Percentiles rank a stretch among this genome's conserved stretches.
These are phyloP conservation scores for Pugionium cornutum DNA, from an alignment of 345 rosid species.

Conservation along the genomic window DNA sequence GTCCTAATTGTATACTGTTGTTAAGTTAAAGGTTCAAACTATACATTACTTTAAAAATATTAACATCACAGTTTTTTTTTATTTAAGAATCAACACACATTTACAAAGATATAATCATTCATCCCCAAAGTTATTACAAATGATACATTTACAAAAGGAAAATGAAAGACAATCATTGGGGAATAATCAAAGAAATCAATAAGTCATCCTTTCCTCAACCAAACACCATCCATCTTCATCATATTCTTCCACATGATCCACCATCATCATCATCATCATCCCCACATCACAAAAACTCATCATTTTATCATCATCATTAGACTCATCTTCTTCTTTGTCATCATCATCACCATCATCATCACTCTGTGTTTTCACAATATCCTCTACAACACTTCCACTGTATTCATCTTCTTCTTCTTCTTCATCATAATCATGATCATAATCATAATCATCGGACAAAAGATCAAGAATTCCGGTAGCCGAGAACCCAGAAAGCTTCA, in stretches of 20 bases:
- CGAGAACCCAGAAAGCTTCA: conserved; percentile 52
- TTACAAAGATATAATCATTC: conserved; percentile 29
- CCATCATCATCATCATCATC: conserved; percentile 25
- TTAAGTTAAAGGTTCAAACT: too few relatives aligned
- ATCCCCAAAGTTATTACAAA: conserved; percentile 33
- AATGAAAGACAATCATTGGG: conserved; percentile 29
- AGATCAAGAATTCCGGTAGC: conserved; percentile 54
- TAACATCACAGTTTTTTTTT: conserved; percentile 29
- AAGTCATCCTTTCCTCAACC: conserved; percentile 51
- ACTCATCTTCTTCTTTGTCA: conserved; percentile 4
- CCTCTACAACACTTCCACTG: conserved; percentile 20
- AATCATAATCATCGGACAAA: conserved; percentile 40
- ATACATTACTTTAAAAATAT: too few relatives aligned
- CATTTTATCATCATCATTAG: conserved; percentile 29
- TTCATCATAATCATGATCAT: conserved; percentile 26
- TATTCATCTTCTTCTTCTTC: conserved; percentile 21
- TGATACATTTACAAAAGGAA: conserved; percentile 28
- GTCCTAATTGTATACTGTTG: too few relatives aligned
- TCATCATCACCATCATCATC: too few relatives aligned
- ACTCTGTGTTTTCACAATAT: conserved; percentile 22
- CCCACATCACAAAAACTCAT: conserved; percentile 45
- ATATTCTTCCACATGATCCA: conserved; percentile 41
- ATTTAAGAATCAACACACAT: conserved; percentile 28
- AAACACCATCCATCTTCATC: conserved; percentile 60
- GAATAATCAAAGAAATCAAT: conserved; percentile 21